These are phyloP conservation scores for Trichophyton verrucosum DNA, from an alignment of 2,329 filamentous ascomycete species.

Conservation along the genomic window DNA sequence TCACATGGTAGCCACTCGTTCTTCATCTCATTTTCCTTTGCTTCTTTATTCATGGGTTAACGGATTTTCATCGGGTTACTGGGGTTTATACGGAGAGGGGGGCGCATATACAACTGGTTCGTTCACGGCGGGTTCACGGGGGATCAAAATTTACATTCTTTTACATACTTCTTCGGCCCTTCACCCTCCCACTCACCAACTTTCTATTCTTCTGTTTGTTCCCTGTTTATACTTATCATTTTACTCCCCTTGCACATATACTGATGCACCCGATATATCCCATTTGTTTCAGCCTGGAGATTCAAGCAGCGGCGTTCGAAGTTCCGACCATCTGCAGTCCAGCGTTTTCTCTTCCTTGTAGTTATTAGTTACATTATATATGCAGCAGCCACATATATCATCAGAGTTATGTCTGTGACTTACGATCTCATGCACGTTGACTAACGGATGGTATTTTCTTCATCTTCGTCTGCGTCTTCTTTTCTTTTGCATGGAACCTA, in stretches of 20 bases:
- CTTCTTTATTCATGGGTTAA: not conserved
- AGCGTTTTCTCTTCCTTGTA: not conserved
- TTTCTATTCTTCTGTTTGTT: not conserved
- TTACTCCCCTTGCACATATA: not conserved
- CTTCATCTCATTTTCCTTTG: not conserved
- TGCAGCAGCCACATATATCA: not conserved
- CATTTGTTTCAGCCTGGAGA: not conserved
- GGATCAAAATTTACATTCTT: not conserved
- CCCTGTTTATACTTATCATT: not conserved
- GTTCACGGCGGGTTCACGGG: not conserved
- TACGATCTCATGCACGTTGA: not conserved
- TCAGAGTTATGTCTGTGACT: not conserved
- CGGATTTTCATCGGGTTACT: not conserved
- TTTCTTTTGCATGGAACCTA: not conserved
- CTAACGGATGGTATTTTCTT: not conserved
- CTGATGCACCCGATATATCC: too few relatives aligned
- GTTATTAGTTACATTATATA: not conserved
- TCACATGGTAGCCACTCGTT: conserved; percentile 35
- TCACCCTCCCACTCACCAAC: not conserved
- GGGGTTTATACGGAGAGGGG: not conserved
- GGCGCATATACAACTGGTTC: not conserved
- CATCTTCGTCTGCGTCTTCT: not conserved
- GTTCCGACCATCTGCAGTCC: not conserved
- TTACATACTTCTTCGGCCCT: not conserved
- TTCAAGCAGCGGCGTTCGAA: not conserved